Evolutionary conservation across 2,329 filamentous ascomycete genomes (phyloP), one percentile per base, ranked within the genome.

Genomic region (Colletotrichum sp.): DNA sequence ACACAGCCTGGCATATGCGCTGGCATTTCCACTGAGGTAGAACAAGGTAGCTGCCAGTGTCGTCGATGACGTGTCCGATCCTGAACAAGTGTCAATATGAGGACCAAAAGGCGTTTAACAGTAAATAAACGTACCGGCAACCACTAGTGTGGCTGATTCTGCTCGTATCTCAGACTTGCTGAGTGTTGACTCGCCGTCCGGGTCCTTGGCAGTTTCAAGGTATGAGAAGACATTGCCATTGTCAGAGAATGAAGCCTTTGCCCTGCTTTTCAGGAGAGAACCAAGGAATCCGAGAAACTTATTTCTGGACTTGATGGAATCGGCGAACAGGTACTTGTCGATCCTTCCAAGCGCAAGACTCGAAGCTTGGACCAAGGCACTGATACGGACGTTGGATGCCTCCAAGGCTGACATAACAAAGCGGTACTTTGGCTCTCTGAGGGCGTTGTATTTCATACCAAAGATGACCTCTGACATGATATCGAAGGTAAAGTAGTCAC

Each of bases 201-300:
- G 87, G 77, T 87, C 84, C 86, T 70, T 85, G 85, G 43, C 85
- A 85, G 72, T 87, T 84, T 88, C 80, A 26, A 89, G 80, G 74
- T 87, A 87, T 71, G 87, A 85, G 78, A 89, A 88, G 77, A 88
- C 87, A 69, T 89, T 87, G 74, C 84, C 87, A 67, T 86, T 86
- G 48, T 82, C 81, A 52, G 84, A 58, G 30, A 78, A 76, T 16
- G 43, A 70, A 21, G 15, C 78, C 64, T 36, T 76, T 26, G n/a
- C 73, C 70, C 69, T 28, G 30, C n/a, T 73, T 12, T 64, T 73
- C 24, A 80, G 75, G 2, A 80, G 56, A 13, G 62, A 72, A 4
- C 58, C 61, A 16, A 78, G 77, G 4, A 78, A 48, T 18, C 30
- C 58, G 2, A 73, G 71, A 4, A 73, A 73, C 4, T 21, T 24